Evolutionary conservation across 495 filamentous ascomycete genomes (phyloP).

Genomic region (Trichocladium uniseriatum): DNA sequence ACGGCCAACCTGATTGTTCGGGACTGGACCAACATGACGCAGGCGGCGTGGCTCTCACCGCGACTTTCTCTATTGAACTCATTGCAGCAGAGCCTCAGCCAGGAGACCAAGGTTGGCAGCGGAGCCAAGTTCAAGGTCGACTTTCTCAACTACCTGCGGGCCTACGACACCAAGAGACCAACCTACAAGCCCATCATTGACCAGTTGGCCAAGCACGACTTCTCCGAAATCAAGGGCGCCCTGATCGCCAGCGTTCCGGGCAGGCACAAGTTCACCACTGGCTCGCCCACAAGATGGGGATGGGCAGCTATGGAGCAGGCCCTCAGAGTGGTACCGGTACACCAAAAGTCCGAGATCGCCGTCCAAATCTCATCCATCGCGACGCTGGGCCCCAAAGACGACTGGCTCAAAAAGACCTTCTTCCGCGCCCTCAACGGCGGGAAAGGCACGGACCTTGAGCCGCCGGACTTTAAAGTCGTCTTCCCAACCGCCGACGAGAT

Average conservation of each 20-base stretch:
- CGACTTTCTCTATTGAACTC: constrained; percentile 44
- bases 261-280: constrained; percentile 43
- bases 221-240: constrained; percentile 57
- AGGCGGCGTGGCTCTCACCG: constrained; percentile 76
- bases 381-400: constrained; percentile 61
- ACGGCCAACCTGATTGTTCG: constrained; percentile 81
- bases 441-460: background rate
- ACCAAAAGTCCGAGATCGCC: constrained; percentile 48
- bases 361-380: constrained; percentile 78
- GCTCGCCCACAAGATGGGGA: constrained; percentile 53
- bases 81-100: background rate
- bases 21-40: constrained; percentile 84
- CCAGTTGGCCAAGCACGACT: constrained; percentile 57
- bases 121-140: constrained; percentile 69
- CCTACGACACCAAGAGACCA: constrained; percentile 52
- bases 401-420: constrained; percentile 63
- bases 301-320: constrained; percentile 59
- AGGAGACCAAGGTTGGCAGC: constrained; percentile 37
- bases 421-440: constrained; percentile 43
- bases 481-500: constrained; percentile 78
- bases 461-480: constrained; percentile 47
- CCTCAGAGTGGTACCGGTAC: constrained; percentile 44
- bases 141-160: constrained; percentile 59
- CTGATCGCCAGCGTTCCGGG: constrained; percentile 72
- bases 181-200: constrained; percentile 42